These are phyloP conservation scores for Coemansia interrupta DNA, from an alignment of 192 early-diverging fungal genomes.

Conservation along the genomic window DNA sequence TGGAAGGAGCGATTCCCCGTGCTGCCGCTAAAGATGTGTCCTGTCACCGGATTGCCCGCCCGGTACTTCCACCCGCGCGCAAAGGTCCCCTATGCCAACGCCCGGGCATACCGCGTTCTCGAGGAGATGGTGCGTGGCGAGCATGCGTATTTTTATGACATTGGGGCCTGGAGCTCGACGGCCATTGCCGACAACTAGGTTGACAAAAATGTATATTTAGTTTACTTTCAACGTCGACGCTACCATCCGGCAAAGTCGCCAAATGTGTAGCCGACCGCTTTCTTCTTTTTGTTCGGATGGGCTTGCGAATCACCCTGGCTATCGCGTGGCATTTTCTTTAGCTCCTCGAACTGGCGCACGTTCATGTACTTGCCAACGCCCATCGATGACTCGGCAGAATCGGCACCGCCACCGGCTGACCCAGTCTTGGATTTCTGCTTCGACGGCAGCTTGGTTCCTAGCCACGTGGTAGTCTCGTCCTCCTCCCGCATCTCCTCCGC, in stretches of 20 bases:
- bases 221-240: too few relatives aligned
- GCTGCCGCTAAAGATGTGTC: conserved; percentile 27
- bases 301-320: neutral
- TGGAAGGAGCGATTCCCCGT: conserved; percentile 16
- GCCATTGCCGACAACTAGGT: conserved; percentile 13
- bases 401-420: neutral
- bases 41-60: conserved; percentile 42
- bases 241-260: conserved; percentile 46
- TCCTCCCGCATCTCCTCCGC: conserved; percentile 55
- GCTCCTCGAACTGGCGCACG: conserved; percentile 12
- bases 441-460: conserved; percentile 57
- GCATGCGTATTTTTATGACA: conserved; percentile 37
- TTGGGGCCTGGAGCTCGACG: conserved; percentile 37
- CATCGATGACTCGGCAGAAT: neutral
- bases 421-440: neutral
- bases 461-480: conserved; percentile 69
- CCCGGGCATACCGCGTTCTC: conserved; percentile 34
- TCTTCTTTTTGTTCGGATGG: neutral
- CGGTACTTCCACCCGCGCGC: conserved; percentile 44
- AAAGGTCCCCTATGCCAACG: conserved; percentile 43
- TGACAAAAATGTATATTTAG: conserved; percentile 1
- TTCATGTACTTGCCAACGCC: conserved; percentile 39
- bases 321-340: neutral
- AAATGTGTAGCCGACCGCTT: conserved; percentile 30
- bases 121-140: conserved; percentile 41